Evolutionary conservation across 805 yeast genomes (phyloP).

Genomic region (Ogataea minuta): DNA sequence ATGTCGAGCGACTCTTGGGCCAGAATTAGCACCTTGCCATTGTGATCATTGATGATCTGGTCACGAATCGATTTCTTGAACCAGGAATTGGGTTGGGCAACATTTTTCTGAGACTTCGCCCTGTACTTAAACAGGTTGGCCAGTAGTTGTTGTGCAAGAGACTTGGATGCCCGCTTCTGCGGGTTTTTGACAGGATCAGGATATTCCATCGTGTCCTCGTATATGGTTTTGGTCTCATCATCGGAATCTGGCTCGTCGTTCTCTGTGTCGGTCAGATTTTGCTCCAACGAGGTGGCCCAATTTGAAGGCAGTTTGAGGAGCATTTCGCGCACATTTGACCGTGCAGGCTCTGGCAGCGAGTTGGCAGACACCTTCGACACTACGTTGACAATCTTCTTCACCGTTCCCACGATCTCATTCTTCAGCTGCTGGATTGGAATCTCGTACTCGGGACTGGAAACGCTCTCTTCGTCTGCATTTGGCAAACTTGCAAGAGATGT

Average conservation of each 20-base stretch:
- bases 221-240: slow-evolving; percentile 23
- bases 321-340: slow-evolving; percentile 76
- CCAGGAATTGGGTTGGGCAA: slow-evolving; percentile 20
- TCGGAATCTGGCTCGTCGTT: slow-evolving; percentile 27
- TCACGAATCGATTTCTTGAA: slow-evolving; percentile 28
- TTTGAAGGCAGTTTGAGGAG: slow-evolving; percentile 71
- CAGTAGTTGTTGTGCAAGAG: slow-evolving; percentile 29
- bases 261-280: slow-evolving; percentile 23
- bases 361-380: slow-evolving; percentile 82
- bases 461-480: slow-evolving; percentile 8
- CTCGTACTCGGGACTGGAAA: slow-evolving; percentile 14
- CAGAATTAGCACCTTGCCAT: slow-evolving; percentile 71
- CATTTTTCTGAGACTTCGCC: slow-evolving; percentile 1
- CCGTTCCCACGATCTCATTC: slow-evolving; percentile 82
- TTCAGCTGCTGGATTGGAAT: slow-evolving; percentile 49
- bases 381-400: slow-evolving; percentile 80
- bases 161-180: slow-evolving; percentile 13
- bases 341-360: slow-evolving; percentile 73
- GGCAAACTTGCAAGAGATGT: slow-evolving; percentile 18
- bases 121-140: slow-evolving; percentile 31
- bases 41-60: slow-evolving; percentile 40
- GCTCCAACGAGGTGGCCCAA: slow-evolving; percentile 49
- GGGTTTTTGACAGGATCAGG: slow-evolving; percentile 6
- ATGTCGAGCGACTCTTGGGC: slow-evolving; percentile 90
- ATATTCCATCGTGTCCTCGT: slow-evolving; percentile 22